Evolutionary conservation across 345 rosid species (phyloP).

Genomic region (Psidium friedrichsthalianum): DNA sequence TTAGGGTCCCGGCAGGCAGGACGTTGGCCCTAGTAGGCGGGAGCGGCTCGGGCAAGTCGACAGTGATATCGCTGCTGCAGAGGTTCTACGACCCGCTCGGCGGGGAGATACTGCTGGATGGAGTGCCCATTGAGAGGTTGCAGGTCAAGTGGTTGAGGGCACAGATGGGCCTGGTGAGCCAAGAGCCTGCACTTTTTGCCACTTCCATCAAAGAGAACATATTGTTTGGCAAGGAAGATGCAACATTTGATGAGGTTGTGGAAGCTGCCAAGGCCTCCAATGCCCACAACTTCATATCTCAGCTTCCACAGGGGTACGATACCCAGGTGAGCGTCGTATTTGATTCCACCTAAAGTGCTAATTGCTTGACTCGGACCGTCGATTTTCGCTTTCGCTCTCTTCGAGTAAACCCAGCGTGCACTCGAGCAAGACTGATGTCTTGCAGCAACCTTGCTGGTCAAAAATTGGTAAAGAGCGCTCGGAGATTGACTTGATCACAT

Average conservation of each 20-base stretch:
- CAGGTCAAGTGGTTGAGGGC: conserved; percentile 83
- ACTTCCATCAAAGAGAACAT: conserved; percentile 67
- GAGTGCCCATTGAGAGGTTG: conserved; percentile 43
- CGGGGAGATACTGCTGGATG: conserved; percentile 73
- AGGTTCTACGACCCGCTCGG: conserved; percentile 70
- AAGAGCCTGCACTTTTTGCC: conserved; percentile 72
- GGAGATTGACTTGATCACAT: background rate
- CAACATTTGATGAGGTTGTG: conserved; percentile 46
- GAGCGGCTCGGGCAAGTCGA: conserved; percentile 90
- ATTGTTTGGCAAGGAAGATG: conserved; percentile 70
- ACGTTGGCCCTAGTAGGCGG: conserved; percentile 83
- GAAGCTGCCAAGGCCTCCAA: conserved; percentile 65
- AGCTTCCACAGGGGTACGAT: conserved; percentile 52
- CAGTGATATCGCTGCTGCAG: conserved; percentile 63
- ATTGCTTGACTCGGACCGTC: background rate
- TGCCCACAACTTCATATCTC: conserved; percentile 57
- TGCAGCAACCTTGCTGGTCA: background rate
- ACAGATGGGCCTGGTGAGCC: conserved; percentile 79
- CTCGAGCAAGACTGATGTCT: background rate
- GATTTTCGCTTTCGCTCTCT: background rate
- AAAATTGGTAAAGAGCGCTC: background rate
- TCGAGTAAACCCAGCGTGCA: background rate
- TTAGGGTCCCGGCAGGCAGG: conserved; percentile 55
- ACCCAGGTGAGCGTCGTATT: conserved; percentile 37
- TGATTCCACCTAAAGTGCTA: background rate